Percentiles rank a stretch among this genome's conserved stretches.
Evolutionary conservation across 2,329 filamentous ascomycete genomes (phyloP).

Genomic region (Orbilia oligospora): DNA sequence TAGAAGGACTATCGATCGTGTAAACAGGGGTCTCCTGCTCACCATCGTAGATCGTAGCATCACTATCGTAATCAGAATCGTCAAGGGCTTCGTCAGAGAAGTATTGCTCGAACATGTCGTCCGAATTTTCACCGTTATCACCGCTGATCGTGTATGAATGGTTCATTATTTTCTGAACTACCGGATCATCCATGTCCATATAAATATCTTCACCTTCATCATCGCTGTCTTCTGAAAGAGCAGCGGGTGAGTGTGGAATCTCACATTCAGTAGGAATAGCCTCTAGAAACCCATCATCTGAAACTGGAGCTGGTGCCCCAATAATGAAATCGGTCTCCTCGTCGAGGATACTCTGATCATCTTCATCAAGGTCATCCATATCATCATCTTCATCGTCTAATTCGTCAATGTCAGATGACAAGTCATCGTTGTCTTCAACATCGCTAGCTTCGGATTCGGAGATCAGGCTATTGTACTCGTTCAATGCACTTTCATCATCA

Average conservation of each 20-base stretch:
- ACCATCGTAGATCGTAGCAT: conserved; percentile 56
- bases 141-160: conserved; percentile 56
- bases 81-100: conserved; percentile 54
- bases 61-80: conserved; percentile 57
- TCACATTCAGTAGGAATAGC: conserved; percentile 7
- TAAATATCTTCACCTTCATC: conserved; percentile 57
- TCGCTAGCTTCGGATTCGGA: conserved; percentile 56
- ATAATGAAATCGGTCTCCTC: conserved; percentile 60
- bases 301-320: conserved; percentile 36
- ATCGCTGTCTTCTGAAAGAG: conserved; percentile 53
- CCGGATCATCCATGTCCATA: conserved; percentile 60
- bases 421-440: conserved; percentile 35
- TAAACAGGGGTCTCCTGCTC: conserved; percentile 14
- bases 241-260: conserved; percentile 50
- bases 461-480: conserved; percentile 54
- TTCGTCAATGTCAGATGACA: conserved; percentile 50
- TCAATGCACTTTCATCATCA: conserved; percentile 51
- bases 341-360: conserved; percentile 54
- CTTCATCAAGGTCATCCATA: conserved; percentile 48
- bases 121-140: conserved; percentile 52
- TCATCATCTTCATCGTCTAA: conserved; percentile 50
- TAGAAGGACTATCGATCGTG: conserved; percentile 28
- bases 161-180: conserved; percentile 59
- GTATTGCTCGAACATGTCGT: conserved; percentile 57
- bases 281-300: conserved; percentile 29